phyloP scores from a whole-genome alignment of 768 basidiomycete genomes.

The Tulasnella sp. region DNA sequence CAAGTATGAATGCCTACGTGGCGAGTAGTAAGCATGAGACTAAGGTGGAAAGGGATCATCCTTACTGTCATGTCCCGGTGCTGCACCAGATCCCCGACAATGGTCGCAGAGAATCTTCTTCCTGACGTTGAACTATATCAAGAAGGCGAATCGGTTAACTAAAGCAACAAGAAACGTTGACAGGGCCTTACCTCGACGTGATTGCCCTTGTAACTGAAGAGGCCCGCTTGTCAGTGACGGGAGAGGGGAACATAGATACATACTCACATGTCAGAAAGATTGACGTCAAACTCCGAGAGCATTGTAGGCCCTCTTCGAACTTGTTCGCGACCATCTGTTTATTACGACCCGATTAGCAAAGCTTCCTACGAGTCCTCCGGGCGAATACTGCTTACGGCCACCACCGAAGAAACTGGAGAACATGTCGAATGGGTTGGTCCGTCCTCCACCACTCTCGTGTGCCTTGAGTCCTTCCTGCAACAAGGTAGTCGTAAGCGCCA shows the following conservation, averaged over 20 bases:
- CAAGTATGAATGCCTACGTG: conserved; percentile 69
- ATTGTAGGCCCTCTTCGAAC: conserved; percentile 74
- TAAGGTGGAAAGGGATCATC: conserved; percentile 76
- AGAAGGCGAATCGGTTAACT: neutral
- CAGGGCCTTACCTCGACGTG: conserved; percentile 69
- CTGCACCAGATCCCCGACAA: conserved; percentile 94
- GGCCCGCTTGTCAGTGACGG: neutral
- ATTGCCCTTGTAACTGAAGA: conserved; percentile 73
- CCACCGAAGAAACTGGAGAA: conserved; percentile 92
- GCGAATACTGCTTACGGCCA: conserved; percentile 57
- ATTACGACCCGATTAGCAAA: neutral
- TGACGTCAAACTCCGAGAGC: conserved; percentile 81
- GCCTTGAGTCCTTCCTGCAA: conserved; percentile 85
- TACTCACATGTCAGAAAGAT: conserved; percentile 78
- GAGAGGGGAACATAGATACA: neutral
- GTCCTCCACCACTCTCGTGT: conserved; percentile 75
- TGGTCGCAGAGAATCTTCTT: conserved; percentile 94
- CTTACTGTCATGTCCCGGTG: conserved; percentile 84
- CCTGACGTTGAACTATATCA: conserved; percentile 84
- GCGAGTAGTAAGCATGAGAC: conserved; percentile 67
- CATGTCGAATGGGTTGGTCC: conserved; percentile 90
- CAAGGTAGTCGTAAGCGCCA: neutral
- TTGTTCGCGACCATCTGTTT: conserved; percentile 60
- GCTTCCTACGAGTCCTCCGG: neutral
- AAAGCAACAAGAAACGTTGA: conserved; percentile 32